Evolutionary conservation across 1,284 basidiomycete genomes (phyloP), one percentile per base, ranked within the genome.

Genomic region (Filobasidium uniguttulatum): DNA sequence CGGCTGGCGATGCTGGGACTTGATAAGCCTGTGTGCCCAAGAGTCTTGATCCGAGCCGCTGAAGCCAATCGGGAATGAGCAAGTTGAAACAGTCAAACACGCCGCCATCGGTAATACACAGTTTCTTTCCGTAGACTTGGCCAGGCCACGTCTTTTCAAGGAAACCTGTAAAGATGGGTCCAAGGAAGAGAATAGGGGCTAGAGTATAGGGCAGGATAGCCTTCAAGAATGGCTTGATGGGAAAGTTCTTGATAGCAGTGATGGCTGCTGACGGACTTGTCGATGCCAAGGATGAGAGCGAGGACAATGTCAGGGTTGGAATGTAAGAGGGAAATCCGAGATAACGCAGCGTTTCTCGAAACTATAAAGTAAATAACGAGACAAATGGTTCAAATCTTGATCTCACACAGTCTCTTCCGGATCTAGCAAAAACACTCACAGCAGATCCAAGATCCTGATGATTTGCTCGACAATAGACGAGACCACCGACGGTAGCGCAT

Each of bases 151-250:
- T 62, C 3, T 67, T 59, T 5, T 71, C 72, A 1, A 89, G 70
- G 55, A 70, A 82, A 14, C 61, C 70, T 5, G 76, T 77, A 59
- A 83, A 86, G 0, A 97, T 68, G 0, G 90, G 87, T 0, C 93
- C 93, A 3, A 80, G 64, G 64, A 85, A 93, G n/a, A 97, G 74
- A 2, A 79, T 56, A 0, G 85, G 83, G 0, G 83, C 82, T 26
- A 94, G 72, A 9, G 85, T 63, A 58, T 81, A 80, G 0, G 85
- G 75, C 2, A 57, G 30, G 29, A 51, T 20, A 17, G 45, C 22
- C 30, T 48, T 44, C 44, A 46, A 61, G 62, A 22, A 62, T n/a
- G 45, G 23, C 29, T 43, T 43, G 4, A 43, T 26, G 7, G 26
- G 22, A n/a, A 43, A n/a, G n/a, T n/a, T n/a, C n/a, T n/a, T n/a